Base-by-base conservation (phyloP, 257 asterid genomes). In the Linaria vulgaris region DNA sequence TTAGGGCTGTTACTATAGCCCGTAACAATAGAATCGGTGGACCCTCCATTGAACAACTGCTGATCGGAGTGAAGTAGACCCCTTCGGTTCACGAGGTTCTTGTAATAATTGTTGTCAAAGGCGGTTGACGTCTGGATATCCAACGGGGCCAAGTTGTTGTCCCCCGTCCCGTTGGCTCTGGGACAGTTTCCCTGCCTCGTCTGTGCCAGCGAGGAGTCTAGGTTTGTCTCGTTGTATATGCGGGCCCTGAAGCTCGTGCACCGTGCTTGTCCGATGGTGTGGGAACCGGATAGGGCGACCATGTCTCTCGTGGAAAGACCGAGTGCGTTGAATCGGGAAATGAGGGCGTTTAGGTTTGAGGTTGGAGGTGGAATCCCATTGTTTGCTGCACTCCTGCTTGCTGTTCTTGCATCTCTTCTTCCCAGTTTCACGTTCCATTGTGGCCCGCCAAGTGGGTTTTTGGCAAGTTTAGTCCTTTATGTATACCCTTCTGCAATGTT, bases 51-150 rank as follows among this genome's bases (percentile, higher is more conserved):
- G 79, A 67, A 89, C 21, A 92, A 71, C 63, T 89, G 88, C 66
- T 92, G 97, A 51, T 92, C 99, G 20, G 97, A 89, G 56, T 89
- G 96, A 38, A 92, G 96, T n/a, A 87, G 85, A 20, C 97, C 99
- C 3, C 78, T 78, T 27, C 55, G 69, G 67, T 44, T 76, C 3
- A 87, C 80, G 1, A 92, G 89, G 77, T 85, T 76, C 38, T 44
- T 69, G 85, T 68, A 89, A 20, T 92, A 92, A 54, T 72, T 71
- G 75, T 82, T 88, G 82, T 92, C 99, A 37, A 92, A 92, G 0
- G 6, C 15, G 1, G 83, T 77, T 1, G 95, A 87, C 0, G 94
- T 80, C 58, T 77, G 95, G 0, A 74, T 37, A 61, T 92, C 99
- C 50, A 92, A 75, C 15, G 94, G 95, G 2, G 96, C 95, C 78